Base-by-base conservation (phyloP, 1,284 basidiomycete species). In the Cryptococcus sp. region DNA sequence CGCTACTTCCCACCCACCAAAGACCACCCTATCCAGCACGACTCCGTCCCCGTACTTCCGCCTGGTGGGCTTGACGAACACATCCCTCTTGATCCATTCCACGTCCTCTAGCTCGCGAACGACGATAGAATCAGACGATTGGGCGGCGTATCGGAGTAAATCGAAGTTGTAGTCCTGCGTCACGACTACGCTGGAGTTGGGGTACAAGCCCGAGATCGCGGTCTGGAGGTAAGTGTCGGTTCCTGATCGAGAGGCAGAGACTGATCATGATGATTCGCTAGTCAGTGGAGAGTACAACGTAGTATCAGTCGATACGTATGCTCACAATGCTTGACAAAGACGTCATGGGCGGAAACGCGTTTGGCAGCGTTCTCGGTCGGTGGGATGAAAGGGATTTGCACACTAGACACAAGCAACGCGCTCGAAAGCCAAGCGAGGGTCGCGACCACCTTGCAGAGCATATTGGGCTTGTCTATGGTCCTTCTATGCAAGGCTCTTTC, bases 11-110 rank as follows among this genome's bases (percentile, higher is more conserved):
- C 64, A 74, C 1, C 66, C 69, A 19, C 57, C 67, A 51, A 69
- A 67, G 3, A 59, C 50, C 5, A 64, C 49, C 27, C 19, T 22
- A 25, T 69, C 67, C 4, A 40, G 52, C 0, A 68, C 46, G 0
- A 20, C 35, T 0, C 70, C 68, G n/a, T 58, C 57, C 3, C 72
- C 71, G 23, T 75, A 61, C 31, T 64, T 52, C 47, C 70, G 52
- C 41, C 65, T 60, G 17, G 27, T 17, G 1, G 60, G 50, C 0
- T 55, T 61, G n/a, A 53, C 22, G 50, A 55, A 73, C 4, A 61
- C 23, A 0, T 48, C 38, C 45, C 47, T 52, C 45, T 66, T 67
- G 44, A 71, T 48, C 4, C 44, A 35, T 20, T 60, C 45, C 3
- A 71, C 23, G 31, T 67, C 58, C 16, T 65, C 57, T 16, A 63